phyloP scores from a whole-genome alignment of 371 early-diverging fungal genomes.

The Mucor indicus region DNA sequence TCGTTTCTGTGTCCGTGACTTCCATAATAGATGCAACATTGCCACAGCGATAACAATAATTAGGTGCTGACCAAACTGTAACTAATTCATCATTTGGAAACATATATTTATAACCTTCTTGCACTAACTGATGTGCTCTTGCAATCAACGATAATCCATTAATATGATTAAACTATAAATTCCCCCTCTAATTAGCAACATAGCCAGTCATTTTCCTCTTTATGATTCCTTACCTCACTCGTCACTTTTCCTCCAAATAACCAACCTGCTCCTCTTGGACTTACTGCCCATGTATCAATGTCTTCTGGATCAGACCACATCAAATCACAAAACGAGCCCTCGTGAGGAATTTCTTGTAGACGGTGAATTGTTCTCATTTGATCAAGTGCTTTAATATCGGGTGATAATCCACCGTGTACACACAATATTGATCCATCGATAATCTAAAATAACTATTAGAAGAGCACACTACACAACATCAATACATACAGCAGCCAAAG shows the following conservation, averaged over 20 bases:
- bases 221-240: constrained; percentile 63
- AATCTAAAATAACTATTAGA: constrained; percentile 17
- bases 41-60: constrained; percentile 99
- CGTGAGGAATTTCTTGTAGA: constrained; percentile 98
- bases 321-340: constrained; percentile 97
- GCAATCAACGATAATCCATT: constrained; percentile 97
- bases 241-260: constrained; percentile 98
- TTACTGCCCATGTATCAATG: constrained; percentile 97
- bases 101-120: constrained; percentile 98
- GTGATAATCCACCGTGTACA: constrained; percentile 99
- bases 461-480: constrained; percentile 37
- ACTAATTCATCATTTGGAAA: constrained; percentile 95
- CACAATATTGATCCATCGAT: constrained; percentile 84
- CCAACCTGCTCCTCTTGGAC: constrained; percentile 99
- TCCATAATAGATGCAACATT: constrained; percentile 98
- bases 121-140: constrained; percentile 98
- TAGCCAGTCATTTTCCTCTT: no score
- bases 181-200: no score
- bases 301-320: constrained; percentile 97
- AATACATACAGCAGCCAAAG: constrained; percentile 86
- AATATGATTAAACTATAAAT: constrained; percentile 91
- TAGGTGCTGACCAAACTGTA: constrained; percentile 99
- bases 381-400: constrained; percentile 95
- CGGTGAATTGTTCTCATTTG: constrained; percentile 97
- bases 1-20: constrained; percentile 79